phyloP scores from a whole-genome alignment of 2,329 filamentous ascomycete species.

The Colletotrichum somersetense region DNA sequence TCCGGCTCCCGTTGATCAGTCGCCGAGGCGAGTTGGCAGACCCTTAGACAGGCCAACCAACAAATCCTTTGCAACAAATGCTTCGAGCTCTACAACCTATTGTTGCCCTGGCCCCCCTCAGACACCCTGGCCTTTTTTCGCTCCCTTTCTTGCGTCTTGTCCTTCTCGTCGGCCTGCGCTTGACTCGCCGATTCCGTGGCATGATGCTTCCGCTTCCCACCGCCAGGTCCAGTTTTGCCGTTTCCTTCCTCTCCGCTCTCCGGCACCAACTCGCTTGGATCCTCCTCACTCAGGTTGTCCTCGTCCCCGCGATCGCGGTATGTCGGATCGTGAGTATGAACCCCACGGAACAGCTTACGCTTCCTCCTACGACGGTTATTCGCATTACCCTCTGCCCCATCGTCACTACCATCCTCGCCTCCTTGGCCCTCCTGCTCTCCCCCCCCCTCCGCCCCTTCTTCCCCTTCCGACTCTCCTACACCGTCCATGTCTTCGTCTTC shows the following conservation, averaged over 20 bases:
- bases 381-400: background rate
- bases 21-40: background rate
- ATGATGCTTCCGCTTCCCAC: slow-evolving; percentile 26
- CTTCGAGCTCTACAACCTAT: background rate
- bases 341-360: slow-evolving; percentile 8
- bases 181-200: background rate
- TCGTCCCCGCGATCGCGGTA: slow-evolving; percentile 30
- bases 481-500: background rate
- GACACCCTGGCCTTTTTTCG: slow-evolving; percentile 49
- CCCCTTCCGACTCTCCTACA: slow-evolving; percentile 10
- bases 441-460: background rate
- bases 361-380: background rate
- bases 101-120: slow-evolving; percentile 44
- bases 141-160: slow-evolving; percentile 11
- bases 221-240: background rate
- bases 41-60: background rate
- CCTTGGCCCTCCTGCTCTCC: background rate
- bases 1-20: background rate
- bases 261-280: slow-evolving; percentile 17
- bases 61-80: background rate
- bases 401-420: background rate
- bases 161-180: slow-evolving; percentile 5
- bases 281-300: slow-evolving; percentile 28
- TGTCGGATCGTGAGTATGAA: slow-evolving; percentile 24
- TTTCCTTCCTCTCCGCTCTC: slow-evolving; percentile 17